Conservation (phyloP, 495 filamentous ascomycete genomes). For the Neurospora sp. region DNA sequence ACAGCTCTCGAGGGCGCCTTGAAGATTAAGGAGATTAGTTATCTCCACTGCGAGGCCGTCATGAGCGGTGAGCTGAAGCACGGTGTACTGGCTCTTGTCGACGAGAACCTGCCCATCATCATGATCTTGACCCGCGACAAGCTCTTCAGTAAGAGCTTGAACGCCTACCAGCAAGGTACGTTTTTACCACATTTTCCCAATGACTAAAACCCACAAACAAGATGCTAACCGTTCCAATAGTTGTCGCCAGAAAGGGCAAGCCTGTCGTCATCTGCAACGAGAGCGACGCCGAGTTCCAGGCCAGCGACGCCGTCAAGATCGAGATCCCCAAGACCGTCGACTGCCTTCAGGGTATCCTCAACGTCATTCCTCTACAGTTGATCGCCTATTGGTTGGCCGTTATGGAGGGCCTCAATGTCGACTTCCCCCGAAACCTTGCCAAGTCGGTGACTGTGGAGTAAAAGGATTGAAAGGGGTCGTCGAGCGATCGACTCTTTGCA, state of each 20-base stretch:
- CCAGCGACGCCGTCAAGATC: slow-evolving; percentile 86
- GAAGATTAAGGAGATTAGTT: slow-evolving; percentile 99
- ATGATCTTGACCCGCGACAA: slow-evolving; percentile 97
- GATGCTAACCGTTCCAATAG: slow-evolving; percentile 30
- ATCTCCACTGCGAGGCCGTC: slow-evolving; percentile 97
- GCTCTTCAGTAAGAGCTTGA: slow-evolving; percentile 93
- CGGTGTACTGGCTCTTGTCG: slow-evolving; percentile 91
- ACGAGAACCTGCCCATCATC: slow-evolving; percentile 97
- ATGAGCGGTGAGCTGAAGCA: slow-evolving; percentile 99
- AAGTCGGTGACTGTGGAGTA: slow-evolving; percentile 99
- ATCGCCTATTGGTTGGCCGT: slow-evolving; percentile 99
- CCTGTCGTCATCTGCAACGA: slow-evolving; percentile 98
- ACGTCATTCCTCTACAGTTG: slow-evolving; percentile 94
- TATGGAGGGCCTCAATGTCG: slow-evolving; percentile 88
- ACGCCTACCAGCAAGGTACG: slow-evolving; percentile 95
- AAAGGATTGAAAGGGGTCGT: slow-evolving; percentile 10
- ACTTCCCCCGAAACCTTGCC: slow-evolving; percentile 94
- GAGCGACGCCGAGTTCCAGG: slow-evolving; percentile 77
- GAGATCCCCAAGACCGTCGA: slow-evolving; percentile 95
- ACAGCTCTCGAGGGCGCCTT: slow-evolving; percentile 96
- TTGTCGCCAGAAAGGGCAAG: slow-evolving; percentile 85
- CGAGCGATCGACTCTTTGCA: background rate
- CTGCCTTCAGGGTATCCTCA: slow-evolving; percentile 87
- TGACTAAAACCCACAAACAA: background rate
- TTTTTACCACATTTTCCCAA: slow-evolving; percentile 1